Evolutionary conservation across 768 basidiomycete species (phyloP).

Genomic region (Amylocystis lapponica): DNA sequence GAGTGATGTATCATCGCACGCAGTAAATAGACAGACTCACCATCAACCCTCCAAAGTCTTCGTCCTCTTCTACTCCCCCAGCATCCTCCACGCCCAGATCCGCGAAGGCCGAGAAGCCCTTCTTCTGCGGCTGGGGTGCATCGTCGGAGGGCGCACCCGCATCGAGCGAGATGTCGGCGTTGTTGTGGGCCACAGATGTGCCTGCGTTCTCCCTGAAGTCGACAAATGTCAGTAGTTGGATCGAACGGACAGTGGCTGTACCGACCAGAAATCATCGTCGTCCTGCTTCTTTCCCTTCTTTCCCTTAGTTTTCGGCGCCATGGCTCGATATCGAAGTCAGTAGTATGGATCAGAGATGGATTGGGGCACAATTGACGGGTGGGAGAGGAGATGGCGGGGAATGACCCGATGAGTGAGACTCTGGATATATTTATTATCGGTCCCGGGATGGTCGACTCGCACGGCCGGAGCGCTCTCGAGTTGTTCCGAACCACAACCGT

Average conservation of each 20-base stretch:
- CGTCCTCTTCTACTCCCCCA: slow-evolving; percentile 16
- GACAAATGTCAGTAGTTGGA: slow-evolving; percentile 14
- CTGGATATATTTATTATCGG: not conserved
- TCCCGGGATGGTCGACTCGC: not conserved
- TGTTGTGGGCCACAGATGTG: slow-evolving; percentile 45
- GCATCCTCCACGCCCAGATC: slow-evolving; percentile 37
- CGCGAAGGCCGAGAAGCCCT: slow-evolving; percentile 48
- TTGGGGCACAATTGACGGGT: not conserved
- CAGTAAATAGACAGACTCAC: slow-evolving; percentile 15
- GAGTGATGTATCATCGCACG: not conserved
- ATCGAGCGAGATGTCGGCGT: slow-evolving; percentile 17
- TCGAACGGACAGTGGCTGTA: slow-evolving; percentile 4
- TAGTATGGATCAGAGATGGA: not conserved
- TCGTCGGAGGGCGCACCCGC: slow-evolving; percentile 35
- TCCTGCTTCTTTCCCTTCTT: slow-evolving; percentile 83
- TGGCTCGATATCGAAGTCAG: slow-evolving; percentile 12
- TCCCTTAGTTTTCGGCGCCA: slow-evolving; percentile 72
- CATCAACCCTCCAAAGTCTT: slow-evolving; percentile 16
- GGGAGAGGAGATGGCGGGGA: not conserved
- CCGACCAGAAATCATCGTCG: slow-evolving; percentile 81
- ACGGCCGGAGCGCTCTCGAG: not conserved
- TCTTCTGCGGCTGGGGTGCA: slow-evolving; percentile 29
- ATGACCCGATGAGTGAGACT: not conserved
- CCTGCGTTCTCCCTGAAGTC: slow-evolving; percentile 56
- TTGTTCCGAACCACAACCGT: not conserved